phyloP scores from a whole-genome alignment of 169 alveolate species.

The Plasmodium fragile region DNA sequence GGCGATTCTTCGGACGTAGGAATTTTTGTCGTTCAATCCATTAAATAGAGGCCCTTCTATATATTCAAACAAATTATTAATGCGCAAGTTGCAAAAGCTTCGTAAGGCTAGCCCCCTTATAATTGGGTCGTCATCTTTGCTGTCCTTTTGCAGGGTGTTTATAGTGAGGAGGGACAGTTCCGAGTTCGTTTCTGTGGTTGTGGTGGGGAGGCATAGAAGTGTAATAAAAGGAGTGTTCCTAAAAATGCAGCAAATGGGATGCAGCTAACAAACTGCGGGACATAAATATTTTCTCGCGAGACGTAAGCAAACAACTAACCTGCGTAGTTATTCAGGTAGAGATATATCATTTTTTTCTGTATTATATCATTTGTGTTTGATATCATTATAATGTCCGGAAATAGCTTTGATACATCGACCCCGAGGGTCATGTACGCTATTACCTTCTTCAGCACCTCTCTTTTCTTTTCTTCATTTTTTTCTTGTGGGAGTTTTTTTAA shows the following conservation, averaged over 20 bases:
- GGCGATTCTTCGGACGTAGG: conserved; percentile 97
- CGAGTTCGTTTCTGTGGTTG: conserved; percentile 93
- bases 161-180: conserved; percentile 98
- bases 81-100: conserved; percentile 94
- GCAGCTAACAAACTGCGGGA: background rate
- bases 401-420: conserved; percentile 97
- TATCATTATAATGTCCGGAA: conserved; percentile 97
- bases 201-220: background rate
- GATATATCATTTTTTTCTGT: conserved; percentile 98
- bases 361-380: conserved; percentile 97
- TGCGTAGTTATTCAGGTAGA: conserved; percentile 95
- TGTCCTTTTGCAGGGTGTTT: conserved; percentile 97
- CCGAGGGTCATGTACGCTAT: conserved; percentile 93
- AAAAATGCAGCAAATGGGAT: conserved; percentile 2
- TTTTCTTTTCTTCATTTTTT: conserved; percentile 74
- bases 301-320: conserved; percentile 49
- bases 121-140: conserved; percentile 96
- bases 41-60: conserved; percentile 77
- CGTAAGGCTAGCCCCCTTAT: conserved; percentile 98
- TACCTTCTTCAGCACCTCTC: conserved; percentile 90
- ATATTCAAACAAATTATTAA: conserved; percentile 81
- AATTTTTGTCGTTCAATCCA: conserved; percentile 93
- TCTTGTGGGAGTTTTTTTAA: conserved; percentile 76
- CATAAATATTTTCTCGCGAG: background rate
- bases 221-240: background rate